phyloP scores from a whole-genome alignment of 108 stramenopile species.

The Cyclotella sp. region DNA sequence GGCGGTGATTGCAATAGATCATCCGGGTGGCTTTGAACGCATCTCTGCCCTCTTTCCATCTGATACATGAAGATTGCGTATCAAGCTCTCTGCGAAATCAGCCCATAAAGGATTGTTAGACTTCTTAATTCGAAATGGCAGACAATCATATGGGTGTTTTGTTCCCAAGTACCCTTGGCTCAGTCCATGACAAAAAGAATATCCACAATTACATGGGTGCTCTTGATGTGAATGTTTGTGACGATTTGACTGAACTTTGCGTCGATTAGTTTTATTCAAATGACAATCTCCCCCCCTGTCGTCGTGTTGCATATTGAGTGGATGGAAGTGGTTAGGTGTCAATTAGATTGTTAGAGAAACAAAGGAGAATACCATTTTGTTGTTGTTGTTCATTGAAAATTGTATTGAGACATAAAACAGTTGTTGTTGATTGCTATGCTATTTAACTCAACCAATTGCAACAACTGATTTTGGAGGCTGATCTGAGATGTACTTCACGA shows the following conservation, averaged over 20 bases:
- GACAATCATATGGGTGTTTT: neutral
- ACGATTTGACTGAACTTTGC: neutral
- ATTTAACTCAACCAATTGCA: too few species aligned
- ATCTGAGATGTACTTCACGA: too few species aligned
- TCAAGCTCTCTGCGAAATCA: neutral
- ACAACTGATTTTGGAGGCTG: too few species aligned
- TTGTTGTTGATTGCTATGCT: too few species aligned
- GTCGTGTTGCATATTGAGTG: too few species aligned
- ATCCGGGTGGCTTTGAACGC: neutral
- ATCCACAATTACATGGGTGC: slow-evolving; percentile 7
- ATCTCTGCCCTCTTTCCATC: neutral
- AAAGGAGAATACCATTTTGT: too few species aligned
- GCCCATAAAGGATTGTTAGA: neutral
- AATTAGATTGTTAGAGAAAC: too few species aligned
- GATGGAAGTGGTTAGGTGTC: too few species aligned
- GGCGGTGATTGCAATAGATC: neutral
- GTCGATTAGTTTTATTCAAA: neutral
- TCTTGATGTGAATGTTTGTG: neutral
- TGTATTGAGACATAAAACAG: too few species aligned
- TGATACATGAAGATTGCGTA: neutral
- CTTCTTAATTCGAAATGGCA: neutral
- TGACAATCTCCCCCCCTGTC: too few species aligned
- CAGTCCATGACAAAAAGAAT: neutral
- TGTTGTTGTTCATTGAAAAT: too few species aligned
- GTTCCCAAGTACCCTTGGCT: neutral